phyloP scores from a whole-genome alignment of 2,329 filamentous ascomycete species.

The Teratosphaeriaceae sp. region DNA sequence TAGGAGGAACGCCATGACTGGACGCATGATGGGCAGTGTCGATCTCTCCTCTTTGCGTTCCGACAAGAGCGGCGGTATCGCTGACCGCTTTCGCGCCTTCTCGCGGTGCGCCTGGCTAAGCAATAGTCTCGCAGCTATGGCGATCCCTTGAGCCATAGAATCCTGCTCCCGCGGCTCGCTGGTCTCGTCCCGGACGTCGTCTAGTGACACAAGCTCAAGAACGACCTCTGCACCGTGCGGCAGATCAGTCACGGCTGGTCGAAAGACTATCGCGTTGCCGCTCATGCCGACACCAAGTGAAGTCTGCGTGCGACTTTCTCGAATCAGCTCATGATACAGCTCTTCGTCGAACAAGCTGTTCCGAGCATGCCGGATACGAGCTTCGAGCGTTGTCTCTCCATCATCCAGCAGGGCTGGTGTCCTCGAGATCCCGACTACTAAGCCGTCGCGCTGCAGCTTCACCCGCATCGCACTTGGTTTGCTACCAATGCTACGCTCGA shows the following conservation, averaged over 20 bases:
- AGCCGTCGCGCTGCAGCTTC: conserved; percentile 52
- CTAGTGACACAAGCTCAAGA: conserved; percentile 60
- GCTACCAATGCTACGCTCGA: conserved; percentile 59
- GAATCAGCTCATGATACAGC: conserved; percentile 80
- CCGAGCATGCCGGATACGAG: conserved; percentile 65
- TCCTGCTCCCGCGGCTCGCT: conserved; percentile 19
- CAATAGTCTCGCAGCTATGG: conserved; percentile 65
- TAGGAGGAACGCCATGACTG: conserved; percentile 48
- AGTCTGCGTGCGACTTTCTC: conserved; percentile 69
- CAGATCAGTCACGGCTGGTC: conserved; percentile 20
- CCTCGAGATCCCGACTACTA: conserved; percentile 51
- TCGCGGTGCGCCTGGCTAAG: conserved; percentile 73
- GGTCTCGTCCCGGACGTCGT: conserved; percentile 32
- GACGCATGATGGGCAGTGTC: conserved; percentile 53
- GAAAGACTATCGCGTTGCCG: conserved; percentile 35
- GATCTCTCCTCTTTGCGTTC: conserved; percentile 42
- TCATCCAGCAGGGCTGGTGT: conserved; percentile 27
- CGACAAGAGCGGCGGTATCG: conserved; percentile 52
- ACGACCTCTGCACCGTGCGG: conserved; percentile 53
- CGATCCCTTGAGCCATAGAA: conserved; percentile 57
- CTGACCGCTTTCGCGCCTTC: conserved; percentile 62
- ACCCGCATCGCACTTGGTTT: conserved; percentile 60
- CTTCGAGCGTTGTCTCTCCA: conserved; percentile 56
- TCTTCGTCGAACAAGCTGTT: conserved; percentile 80
- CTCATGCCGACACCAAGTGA: conserved; percentile 63